phyloP scores from a whole-genome alignment of 768 basidiomycete genomes.

The Udeniomyces megalosporus region DNA sequence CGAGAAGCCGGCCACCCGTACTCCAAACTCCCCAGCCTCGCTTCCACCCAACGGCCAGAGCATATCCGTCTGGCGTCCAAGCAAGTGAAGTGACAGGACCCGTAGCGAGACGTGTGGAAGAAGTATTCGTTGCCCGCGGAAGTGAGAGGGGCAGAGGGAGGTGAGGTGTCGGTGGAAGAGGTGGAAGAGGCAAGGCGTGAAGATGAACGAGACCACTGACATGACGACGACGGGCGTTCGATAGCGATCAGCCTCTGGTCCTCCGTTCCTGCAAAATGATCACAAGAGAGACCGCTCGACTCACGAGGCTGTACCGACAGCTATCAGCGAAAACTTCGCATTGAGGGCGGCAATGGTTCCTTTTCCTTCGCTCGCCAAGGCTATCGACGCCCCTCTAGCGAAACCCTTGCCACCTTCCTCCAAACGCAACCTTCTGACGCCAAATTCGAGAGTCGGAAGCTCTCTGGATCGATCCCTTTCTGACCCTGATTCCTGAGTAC shows the following conservation, averaged over 20 bases:
- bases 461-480: neutral
- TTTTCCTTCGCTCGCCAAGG: constrained; percentile 1
- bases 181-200: neutral
- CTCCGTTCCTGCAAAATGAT: too few relatives aligned
- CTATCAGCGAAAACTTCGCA: constrained; percentile 61
- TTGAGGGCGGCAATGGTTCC: constrained; percentile 46
- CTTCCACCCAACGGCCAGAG: constrained; percentile 80
- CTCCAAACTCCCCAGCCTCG: constrained; percentile 82
- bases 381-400: too few relatives aligned
- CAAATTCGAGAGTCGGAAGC: too few relatives aligned
- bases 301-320: constrained; percentile 59
- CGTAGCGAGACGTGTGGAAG: constrained; percentile 7
- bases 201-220: constrained; percentile 22
- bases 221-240: too few relatives aligned
- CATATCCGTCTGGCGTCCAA: constrained; percentile 94
- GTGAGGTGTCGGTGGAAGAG: neutral
- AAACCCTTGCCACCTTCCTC: too few relatives aligned
- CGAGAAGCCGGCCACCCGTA: constrained; percentile 71
- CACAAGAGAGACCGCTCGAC: neutral
- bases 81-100: constrained; percentile 37
- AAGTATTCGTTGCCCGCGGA: constrained; percentile 18
- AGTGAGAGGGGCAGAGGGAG: constrained; percentile 21
- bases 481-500: constrained; percentile 2
- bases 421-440: constrained; percentile 10
- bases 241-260: too few relatives aligned